Base-by-base conservation (phyloP, 257 asterid species). In the Nemophila menziesii region DNA sequence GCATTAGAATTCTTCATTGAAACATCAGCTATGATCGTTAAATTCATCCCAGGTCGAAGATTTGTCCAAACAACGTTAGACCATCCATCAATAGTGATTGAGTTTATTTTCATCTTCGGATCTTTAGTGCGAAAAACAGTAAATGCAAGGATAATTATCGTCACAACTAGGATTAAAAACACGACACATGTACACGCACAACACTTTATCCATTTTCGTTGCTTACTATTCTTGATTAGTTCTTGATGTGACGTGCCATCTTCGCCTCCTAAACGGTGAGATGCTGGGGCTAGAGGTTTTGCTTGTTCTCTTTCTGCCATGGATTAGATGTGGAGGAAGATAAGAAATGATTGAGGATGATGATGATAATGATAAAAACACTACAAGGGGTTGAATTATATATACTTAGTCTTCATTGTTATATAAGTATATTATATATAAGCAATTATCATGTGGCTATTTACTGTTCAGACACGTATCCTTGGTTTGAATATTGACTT, bases 1-100 rank as follows among this genome's bases (percentile, higher is more conserved):
- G 57, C 43, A 8, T 70, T 65, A 23, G 61, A 65, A 12, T 66
- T 70, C 51, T 61, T 58, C 5, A 70, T 43, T 0, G 65, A 55
- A 0, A 70, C 60, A 20, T 58, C 56, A 0, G 73, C 70, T 0
- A 36, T 20, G 2, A 70, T 51, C 0, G 59, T 54, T 3, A 70
- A 2, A 23, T 65, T 70, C 6, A 49, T 43, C 3, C 10, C 46
- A 2, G 54, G 58, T 1, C 36, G 36, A 4, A 52, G 43, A 11
- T 33, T 33, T 11, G 19, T 57, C 60, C 62, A 15, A 1, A 51
- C 20, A 0, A 66, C 42, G 0, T 20, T 19, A 13, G 51, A 61
- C 5, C 64, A 43, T 11, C 73, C 73, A 4, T 61, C 48, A 6
- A 70, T 48, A 0, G n/a, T 27, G 11, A 70, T 8, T 0, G 58